Conservation (phyloP, 2,329 filamentous ascomycete species). For the Fusarium circinatum region DNA sequence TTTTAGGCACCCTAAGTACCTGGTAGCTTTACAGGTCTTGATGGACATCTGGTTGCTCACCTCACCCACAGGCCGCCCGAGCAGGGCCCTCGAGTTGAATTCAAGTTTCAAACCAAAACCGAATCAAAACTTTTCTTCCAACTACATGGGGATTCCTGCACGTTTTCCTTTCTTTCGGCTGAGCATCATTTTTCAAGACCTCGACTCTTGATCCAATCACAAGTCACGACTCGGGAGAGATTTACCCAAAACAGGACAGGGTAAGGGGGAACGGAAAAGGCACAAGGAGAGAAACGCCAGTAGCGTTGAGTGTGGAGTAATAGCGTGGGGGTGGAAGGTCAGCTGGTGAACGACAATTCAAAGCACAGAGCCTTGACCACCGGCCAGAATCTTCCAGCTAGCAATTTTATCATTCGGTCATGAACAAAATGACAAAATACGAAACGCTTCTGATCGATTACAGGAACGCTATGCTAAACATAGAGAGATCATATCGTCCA, state of each 20-base stretch:
- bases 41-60: not conserved
- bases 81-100: not conserved
- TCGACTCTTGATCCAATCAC: constrained; percentile 1
- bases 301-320: constrained; percentile 32
- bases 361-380: constrained; percentile 18
- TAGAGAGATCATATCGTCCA: not conserved
- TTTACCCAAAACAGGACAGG: not conserved
- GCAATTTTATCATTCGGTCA: not conserved
- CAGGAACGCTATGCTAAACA: not conserved
- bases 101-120: not conserved
- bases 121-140: not conserved
- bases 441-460: not conserved
- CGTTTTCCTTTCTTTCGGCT: not conserved
- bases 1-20: not conserved
- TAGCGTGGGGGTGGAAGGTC: constrained; percentile 36
- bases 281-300: constrained; percentile 11
- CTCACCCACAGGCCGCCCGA: constrained; percentile 2
- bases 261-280: constrained; percentile 15
- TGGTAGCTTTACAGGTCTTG: not conserved
- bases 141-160: not conserved
- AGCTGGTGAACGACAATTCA: constrained; percentile 24
- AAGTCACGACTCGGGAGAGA: not conserved
- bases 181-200: not conserved
- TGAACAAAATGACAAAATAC: not conserved
- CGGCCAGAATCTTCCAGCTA: constrained; percentile 20